These are phyloP conservation scores for Diutina siamensis DNA, from an alignment of 1,139 yeast species.

Conservation along the genomic window DNA sequence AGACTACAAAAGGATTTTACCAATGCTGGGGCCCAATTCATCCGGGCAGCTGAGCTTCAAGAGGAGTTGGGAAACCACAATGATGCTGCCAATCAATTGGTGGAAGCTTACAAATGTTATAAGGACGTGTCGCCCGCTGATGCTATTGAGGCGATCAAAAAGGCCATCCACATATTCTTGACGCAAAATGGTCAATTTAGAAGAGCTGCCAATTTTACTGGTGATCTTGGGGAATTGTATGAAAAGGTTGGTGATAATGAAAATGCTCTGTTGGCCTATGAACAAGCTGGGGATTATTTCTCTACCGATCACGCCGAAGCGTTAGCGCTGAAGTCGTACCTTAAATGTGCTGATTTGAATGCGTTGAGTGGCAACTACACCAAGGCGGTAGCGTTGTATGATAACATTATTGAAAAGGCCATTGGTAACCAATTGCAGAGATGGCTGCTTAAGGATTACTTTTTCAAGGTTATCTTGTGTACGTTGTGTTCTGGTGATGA, in stretches of 20 bases:
- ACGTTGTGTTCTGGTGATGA: slow-evolving; percentile 73
- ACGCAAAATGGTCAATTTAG: slow-evolving; percentile 90
- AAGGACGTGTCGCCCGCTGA: slow-evolving; percentile 62
- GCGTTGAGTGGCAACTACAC: slow-evolving; percentile 66
- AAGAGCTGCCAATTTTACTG: slow-evolving; percentile 88
- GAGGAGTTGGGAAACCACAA: slow-evolving; percentile 67
- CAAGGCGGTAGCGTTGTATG: slow-evolving; percentile 67
- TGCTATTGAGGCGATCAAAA: slow-evolving; percentile 66
- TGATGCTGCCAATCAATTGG: slow-evolving; percentile 82
- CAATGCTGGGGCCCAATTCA: slow-evolving; percentile 74
- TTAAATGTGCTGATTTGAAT: slow-evolving; percentile 82
- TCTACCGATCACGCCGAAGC: slow-evolving; percentile 91
- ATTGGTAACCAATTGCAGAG: slow-evolving; percentile 65
- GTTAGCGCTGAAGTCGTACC: slow-evolving; percentile 73
- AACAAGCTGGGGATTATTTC: slow-evolving; percentile 94
- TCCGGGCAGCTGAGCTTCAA: slow-evolving; percentile 77
- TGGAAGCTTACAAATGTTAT: slow-evolving; percentile 87
- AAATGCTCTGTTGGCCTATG: slow-evolving; percentile 69
- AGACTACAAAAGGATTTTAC: slow-evolving; percentile 60
- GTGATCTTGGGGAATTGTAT: slow-evolving; percentile 80
- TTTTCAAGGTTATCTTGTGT: slow-evolving; percentile 73
- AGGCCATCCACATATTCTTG: slow-evolving; percentile 68
- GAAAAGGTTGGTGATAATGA: slow-evolving; percentile 58
- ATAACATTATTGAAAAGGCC: slow-evolving; percentile 64
- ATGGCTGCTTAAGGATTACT: slow-evolving; percentile 91